Conservation (phyloP, 2,329 filamentous ascomycete species). For the Xylaria multiplex region DNA sequence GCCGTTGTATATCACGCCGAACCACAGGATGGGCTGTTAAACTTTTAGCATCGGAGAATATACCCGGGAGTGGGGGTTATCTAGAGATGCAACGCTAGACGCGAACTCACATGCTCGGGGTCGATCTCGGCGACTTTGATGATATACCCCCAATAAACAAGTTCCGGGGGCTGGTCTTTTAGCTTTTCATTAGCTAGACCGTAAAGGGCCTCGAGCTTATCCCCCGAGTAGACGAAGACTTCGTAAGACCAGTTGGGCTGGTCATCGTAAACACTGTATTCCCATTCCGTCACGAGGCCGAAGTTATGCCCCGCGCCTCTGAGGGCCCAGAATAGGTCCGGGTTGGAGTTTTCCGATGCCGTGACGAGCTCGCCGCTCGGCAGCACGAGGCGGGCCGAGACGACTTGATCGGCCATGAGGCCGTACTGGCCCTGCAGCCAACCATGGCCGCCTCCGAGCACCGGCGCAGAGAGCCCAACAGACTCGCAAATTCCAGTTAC, state of each 20-base stretch:
- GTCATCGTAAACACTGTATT: constrained; percentile 28
- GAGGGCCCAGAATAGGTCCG: constrained; percentile 45
- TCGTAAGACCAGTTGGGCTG: constrained; percentile 33
- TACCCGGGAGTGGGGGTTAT: no score
- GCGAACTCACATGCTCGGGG: constrained; percentile 32
- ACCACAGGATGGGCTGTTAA: constrained; percentile 37
- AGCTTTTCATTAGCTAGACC: constrained; percentile 26
- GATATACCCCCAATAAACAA: constrained; percentile 34
- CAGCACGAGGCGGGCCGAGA: constrained; percentile 34
- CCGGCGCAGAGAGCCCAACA: constrained; percentile 57
- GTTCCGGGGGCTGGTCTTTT: constrained; percentile 27
- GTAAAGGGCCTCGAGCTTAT: constrained; percentile 34
- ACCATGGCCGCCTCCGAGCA: constrained; percentile 56
- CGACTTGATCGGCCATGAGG: constrained; percentile 35
- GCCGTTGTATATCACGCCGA: constrained; percentile 37
- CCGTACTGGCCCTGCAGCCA: constrained; percentile 42
- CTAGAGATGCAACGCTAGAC: no score
- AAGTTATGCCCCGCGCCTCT: constrained; percentile 40
- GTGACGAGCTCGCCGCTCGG: constrained; percentile 33
- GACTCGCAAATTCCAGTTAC: constrained; percentile 65
- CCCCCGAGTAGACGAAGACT: constrained; percentile 36
- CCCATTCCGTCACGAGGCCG: constrained; percentile 36
- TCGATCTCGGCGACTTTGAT: constrained; percentile 32
- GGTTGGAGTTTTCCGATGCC: constrained; percentile 38
- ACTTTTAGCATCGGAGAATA: no score